phyloP scores from a whole-genome alignment of 169 alveolate species.

The Blepharisma undulans region DNA sequence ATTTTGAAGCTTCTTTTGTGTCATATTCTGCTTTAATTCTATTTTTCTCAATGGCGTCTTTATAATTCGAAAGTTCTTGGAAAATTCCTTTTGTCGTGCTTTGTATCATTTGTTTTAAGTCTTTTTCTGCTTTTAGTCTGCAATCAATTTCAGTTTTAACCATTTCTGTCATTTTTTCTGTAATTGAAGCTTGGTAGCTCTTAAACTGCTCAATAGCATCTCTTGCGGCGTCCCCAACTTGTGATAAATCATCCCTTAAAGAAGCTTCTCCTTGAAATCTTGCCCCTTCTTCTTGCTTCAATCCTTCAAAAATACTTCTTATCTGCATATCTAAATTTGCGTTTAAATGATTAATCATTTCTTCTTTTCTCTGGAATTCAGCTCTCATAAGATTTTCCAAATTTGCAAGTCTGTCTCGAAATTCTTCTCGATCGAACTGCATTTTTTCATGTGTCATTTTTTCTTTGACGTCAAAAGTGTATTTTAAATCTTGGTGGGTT shows the following conservation, averaged over 20 bases:
- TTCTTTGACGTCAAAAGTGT: conserved; percentile 57
- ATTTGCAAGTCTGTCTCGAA: conserved; percentile 51
- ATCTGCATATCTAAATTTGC: conserved; percentile 49
- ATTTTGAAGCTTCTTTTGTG: background rate
- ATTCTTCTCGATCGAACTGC: conserved; percentile 59
- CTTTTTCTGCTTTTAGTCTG: conserved; percentile 52
- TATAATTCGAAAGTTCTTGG: conserved; percentile 51
- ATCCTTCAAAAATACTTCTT: conserved; percentile 56
- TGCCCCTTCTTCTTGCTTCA: conserved; percentile 50
- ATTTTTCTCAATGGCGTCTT: conserved; percentile 43
- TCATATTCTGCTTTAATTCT: background rate
- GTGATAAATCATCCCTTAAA: conserved; percentile 50
- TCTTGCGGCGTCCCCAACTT: conserved; percentile 42
- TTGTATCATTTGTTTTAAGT: conserved; percentile 43
- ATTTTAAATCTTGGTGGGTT: conserved; percentile 47
- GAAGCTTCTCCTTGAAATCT: conserved; percentile 52
- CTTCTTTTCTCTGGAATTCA: conserved; percentile 66
- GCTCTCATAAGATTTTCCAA: conserved; percentile 55
- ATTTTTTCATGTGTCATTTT: conserved; percentile 51
- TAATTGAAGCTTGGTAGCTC: conserved; percentile 49
- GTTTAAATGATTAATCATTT: conserved; percentile 47
- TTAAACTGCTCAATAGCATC: conserved; percentile 52
- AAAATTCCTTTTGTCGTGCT: conserved; percentile 50
- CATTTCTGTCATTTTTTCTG: conserved; percentile 67
- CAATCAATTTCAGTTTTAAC: conserved; percentile 58